Conservation (phyloP, 164 flowering plant genomes). For the Annona squamosa region DNA sequence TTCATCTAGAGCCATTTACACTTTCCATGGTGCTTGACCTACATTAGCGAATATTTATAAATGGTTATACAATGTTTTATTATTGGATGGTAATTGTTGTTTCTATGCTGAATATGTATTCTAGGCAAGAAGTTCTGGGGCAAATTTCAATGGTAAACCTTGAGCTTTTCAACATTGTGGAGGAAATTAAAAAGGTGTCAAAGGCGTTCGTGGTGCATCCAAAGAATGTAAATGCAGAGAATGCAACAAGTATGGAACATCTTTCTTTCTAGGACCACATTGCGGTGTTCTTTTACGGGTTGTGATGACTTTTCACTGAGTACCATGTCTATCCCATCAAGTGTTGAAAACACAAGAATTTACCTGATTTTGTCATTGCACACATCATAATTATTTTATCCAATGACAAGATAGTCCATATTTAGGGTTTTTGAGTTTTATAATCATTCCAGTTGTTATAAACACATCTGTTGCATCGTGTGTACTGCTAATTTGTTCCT, state of each 20-base stretch:
- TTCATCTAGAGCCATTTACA: no score
- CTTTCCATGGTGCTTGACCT: no score
- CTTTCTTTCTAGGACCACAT: neutral
- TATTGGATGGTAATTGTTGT: neutral
- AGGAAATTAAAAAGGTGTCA: constrained; percentile 85
- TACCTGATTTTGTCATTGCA: neutral
- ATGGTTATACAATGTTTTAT: no score
- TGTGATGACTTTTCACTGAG: neutral
- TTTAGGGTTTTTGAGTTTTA: no score
- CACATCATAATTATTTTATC: neutral
- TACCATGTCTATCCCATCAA: neutral
- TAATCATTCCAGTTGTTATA: no score
- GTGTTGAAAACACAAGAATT: neutral
- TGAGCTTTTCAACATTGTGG: constrained; percentile 87
- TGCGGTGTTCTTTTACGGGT: neutral
- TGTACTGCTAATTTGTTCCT: no score
- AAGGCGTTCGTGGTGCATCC: constrained; percentile 90
- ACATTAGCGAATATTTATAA: no score
- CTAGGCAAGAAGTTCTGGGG: constrained; percentile 80
- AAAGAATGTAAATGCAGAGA: constrained; percentile 79
- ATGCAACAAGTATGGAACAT: constrained; percentile 57
- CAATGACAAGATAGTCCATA: neutral
- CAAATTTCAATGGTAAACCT: constrained; percentile 97
- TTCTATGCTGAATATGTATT: neutral
- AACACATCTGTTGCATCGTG: no score